Evolutionary conservation across 768 basidiomycete genomes (phyloP).

Genomic region (Mycena latifolia): DNA sequence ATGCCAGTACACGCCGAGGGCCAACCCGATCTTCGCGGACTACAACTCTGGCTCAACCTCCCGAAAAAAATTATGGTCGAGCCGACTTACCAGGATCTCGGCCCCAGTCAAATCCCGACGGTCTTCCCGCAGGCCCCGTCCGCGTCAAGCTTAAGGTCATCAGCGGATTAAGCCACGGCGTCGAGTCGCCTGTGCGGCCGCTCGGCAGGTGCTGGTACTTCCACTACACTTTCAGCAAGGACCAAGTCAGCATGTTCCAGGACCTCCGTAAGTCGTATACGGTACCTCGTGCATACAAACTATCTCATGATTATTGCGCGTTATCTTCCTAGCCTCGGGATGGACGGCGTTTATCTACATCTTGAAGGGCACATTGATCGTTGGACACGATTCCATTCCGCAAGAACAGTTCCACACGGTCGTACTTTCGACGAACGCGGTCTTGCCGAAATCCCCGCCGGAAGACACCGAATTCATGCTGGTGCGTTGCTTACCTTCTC

Average conservation of each 20-base stretch:
- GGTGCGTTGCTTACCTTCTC: constrained; percentile 52
- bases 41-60: constrained; percentile 91
- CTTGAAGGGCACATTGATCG: constrained; percentile 72
- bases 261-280: constrained; percentile 71
- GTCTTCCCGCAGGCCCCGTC: constrained; percentile 77
- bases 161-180: constrained; percentile 89
- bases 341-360: constrained; percentile 94
- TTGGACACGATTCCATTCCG: constrained; percentile 64
- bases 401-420: constrained; percentile 83
- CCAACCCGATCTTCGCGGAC: constrained; percentile 79
- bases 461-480: constrained; percentile 82
- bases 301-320: too few species aligned
- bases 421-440: constrained; percentile 75
- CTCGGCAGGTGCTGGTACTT: constrained; percentile 96
- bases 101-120: constrained; percentile 72
- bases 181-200: constrained; percentile 89
- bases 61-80: constrained; percentile 85
- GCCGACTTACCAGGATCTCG: constrained; percentile 88
- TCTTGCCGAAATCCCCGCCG: constrained; percentile 67
- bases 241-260: constrained; percentile 78
- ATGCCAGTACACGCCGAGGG: constrained; percentile 87
- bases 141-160: constrained; percentile 89
- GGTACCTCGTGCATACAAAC: too few species aligned
- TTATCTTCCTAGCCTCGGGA: too few species aligned
- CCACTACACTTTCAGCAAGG: constrained; percentile 76